Evolutionary conservation across 768 basidiomycete genomes (phyloP), one percentile per base, ranked within the genome.

Genomic region (Agrocybe chaxingu): DNA sequence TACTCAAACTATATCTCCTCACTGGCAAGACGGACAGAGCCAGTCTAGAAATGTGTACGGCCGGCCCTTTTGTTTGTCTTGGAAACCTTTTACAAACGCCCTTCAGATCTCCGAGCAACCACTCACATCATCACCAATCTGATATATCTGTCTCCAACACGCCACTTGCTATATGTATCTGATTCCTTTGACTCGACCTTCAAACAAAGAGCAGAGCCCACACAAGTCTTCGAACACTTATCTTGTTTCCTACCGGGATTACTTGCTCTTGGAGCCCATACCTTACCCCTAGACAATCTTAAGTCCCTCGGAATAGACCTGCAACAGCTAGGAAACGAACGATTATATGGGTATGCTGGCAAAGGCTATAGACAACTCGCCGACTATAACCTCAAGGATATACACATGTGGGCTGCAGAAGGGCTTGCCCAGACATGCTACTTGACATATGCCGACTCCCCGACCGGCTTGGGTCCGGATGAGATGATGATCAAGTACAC

Each of bases 231-330:
- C 47, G 88, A 90, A 54, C 88, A 91, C 58, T 68, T 91, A 29
- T 81, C 87, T 9, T 89, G 88, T 66, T 91, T 89, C 70, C 73
- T 88, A 42, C 87, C 87, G 0, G 88, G 89, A 10, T 69, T 89
- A 12, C 71, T 91, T 43, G 86, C 88, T 4, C 73, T 91, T 3
- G 88, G 89, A 24, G 85, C 69, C 3, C 77, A 84, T 54, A 76
- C 77, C 8, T 74, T 89, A 43, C 80, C 80, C 18, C 68, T 85
- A 45, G 73, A 82, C 49, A 66, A 80, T 45, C 73, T 85, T 2
- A 65, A 71, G 19, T 61, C 69, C 0, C 56, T 78, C 11, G 79
- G 77, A 8, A 73, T 85, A 46, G 70, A 78, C 55, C 56, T 76
- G 11, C 61, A 65, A 9, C 59, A 68, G 16, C 70, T 83, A 8